Evolutionary conservation across 2,329 filamentous ascomycete genomes (phyloP).

Genomic region (Zopfia rhizophila): DNA sequence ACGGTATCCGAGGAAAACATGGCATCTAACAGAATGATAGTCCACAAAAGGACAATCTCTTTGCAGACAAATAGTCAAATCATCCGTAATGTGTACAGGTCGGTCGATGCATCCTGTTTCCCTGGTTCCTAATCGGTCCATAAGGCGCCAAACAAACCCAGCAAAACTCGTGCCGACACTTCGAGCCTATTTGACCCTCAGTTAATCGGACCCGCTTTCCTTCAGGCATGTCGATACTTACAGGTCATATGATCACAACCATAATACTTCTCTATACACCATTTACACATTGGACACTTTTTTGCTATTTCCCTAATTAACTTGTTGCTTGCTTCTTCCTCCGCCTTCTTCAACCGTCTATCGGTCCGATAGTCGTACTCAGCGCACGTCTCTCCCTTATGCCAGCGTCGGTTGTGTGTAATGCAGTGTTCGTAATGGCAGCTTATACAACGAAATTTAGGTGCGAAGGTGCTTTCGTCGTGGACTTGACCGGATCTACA

Average conservation of each 20-base stretch:
- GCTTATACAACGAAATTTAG: slow-evolving; percentile 53
- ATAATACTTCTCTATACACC: slow-evolving; percentile 52
- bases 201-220: background rate
- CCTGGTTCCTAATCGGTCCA: slow-evolving; percentile 17
- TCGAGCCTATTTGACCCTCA: slow-evolving; percentile 33
- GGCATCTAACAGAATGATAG: too few species aligned
- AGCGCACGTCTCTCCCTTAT: slow-evolving; percentile 51
- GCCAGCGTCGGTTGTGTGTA: slow-evolving; percentile 49
- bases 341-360: slow-evolving; percentile 35
- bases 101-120: slow-evolving; percentile 8
- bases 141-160: slow-evolving; percentile 50
- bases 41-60: too few species aligned
- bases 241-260: slow-evolving; percentile 57
- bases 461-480: slow-evolving; percentile 48
- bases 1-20: too few species aligned
- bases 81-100: slow-evolving; percentile 13
- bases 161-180: slow-evolving; percentile 54
- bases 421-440: slow-evolving; percentile 52
- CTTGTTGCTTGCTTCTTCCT: slow-evolving; percentile 41
- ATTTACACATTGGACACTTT: slow-evolving; percentile 52
- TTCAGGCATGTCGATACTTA: slow-evolving; percentile 18
- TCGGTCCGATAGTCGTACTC: slow-evolving; percentile 49
- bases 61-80: too few species aligned
- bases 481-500: slow-evolving; percentile 67
- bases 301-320: slow-evolving; percentile 47